These are phyloP conservation scores for Eleusine coracana DNA, from an alignment of 176 grass and related monocot species.

Conservation along the genomic window DNA sequence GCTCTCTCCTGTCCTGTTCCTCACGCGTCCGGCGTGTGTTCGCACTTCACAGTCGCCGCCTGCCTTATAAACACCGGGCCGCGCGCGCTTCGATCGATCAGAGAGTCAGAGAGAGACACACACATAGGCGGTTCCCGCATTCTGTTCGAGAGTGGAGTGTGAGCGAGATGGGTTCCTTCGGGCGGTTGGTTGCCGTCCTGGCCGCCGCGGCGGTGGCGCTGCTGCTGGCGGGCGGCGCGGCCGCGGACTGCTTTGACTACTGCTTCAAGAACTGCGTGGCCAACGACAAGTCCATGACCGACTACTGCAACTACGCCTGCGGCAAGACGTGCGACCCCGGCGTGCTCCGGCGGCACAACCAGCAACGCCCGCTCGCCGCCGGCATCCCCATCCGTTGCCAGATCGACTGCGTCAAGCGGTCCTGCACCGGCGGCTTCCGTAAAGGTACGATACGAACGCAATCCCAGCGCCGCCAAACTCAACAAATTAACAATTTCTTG, in stretches of 20 bases:
- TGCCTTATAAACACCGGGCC: neutral
- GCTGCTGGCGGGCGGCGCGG: conserved; percentile 26
- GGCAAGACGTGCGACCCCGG: conserved; percentile 56
- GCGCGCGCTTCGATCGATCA: neutral
- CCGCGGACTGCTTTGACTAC: conserved; percentile 50
- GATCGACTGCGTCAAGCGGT: conserved; percentile 32
- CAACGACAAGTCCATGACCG: conserved; percentile 47
- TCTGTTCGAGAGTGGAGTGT: neutral
- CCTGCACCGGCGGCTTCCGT: conserved; percentile 11
- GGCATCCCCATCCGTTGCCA: neutral
- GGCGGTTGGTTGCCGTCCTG: neutral
- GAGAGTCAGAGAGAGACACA: neutral
- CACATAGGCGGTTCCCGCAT: neutral
- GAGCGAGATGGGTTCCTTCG: neutral
- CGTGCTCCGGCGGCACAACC: neutral
- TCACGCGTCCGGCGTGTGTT: neutral
- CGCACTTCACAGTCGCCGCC: conserved; percentile 10
- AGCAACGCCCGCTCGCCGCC: neutral
- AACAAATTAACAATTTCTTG: too few species aligned
- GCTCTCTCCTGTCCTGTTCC: neutral
- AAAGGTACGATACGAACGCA: conserved; percentile 2
- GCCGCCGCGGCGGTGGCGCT: neutral
- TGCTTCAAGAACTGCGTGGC: conserved; percentile 54
- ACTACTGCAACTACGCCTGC: conserved; percentile 66
- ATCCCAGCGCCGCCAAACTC: neutral